Conservation (phyloP, 768 basidiomycete genomes). For the Pleurotus cornucopiae region DNA sequence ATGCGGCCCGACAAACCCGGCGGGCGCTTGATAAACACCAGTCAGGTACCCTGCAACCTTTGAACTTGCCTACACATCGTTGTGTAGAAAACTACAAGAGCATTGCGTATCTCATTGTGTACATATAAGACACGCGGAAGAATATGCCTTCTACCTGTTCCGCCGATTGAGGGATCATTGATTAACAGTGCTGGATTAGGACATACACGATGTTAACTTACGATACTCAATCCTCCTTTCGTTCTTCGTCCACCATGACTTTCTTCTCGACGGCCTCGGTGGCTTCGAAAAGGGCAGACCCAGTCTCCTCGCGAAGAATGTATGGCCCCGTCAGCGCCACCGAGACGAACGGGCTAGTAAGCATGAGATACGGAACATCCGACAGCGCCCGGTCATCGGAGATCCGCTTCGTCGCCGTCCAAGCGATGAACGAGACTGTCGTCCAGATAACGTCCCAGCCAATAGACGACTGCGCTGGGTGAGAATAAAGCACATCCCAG, state of each 20-base stretch:
- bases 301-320: constrained; percentile 9
- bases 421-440: constrained; percentile 33
- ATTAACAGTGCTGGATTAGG: neutral
- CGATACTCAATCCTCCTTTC: constrained; percentile 5
- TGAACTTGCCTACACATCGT: too few relatives aligned
- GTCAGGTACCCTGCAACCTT: too few relatives aligned
- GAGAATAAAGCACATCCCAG: constrained; percentile 37
- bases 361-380: constrained; percentile 17
- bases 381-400: constrained; percentile 8
- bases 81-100: too few relatives aligned
- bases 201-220: neutral
- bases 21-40: neutral
- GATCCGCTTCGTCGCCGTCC: constrained; percentile 18
- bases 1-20: neutral
- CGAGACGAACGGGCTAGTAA: constrained; percentile 21
- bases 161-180: too few relatives aligned
- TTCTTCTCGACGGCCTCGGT: too few relatives aligned
- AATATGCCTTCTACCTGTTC: too few relatives aligned
- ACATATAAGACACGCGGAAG: too few relatives aligned
- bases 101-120: too few relatives aligned
- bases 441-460: constrained; percentile 66
- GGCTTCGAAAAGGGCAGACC: too few relatives aligned
- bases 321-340: constrained; percentile 23
- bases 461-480: constrained; percentile 63
- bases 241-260: neutral